Conservation (phyloP, 352 stramenopile genomes). For the Phytophthora quininea region DNA sequence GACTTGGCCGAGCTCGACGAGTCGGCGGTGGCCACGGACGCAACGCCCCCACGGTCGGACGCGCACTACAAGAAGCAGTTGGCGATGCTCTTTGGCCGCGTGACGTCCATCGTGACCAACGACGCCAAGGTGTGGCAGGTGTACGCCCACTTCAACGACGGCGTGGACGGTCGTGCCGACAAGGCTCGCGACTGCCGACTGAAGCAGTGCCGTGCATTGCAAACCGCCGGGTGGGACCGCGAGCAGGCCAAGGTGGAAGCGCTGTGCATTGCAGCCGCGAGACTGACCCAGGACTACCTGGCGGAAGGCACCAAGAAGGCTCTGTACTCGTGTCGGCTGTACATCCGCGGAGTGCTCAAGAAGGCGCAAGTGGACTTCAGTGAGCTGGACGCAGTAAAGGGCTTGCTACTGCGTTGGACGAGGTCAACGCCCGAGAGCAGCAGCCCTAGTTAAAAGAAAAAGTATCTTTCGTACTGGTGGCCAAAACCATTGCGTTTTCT, state of each 20-base stretch:
- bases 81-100: slow-evolving; percentile 75
- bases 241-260: slow-evolving; percentile 60
- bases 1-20: slow-evolving; percentile 64
- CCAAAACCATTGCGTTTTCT: not conserved
- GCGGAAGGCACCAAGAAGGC: slow-evolving; percentile 77
- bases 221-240: slow-evolving; percentile 74
- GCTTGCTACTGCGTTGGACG: slow-evolving; percentile 54
- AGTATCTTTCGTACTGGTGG: not conserved
- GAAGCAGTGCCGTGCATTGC: slow-evolving; percentile 78
- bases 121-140: slow-evolving; percentile 85
- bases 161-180: slow-evolving; percentile 51
- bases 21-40: slow-evolving; percentile 43
- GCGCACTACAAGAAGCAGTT: slow-evolving; percentile 77
- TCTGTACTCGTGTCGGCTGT: slow-evolving; percentile 76
- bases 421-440: slow-evolving; percentile 60
- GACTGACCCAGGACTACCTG: slow-evolving; percentile 71
- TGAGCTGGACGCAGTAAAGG: slow-evolving; percentile 48
- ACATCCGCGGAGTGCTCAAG: slow-evolving; percentile 78
- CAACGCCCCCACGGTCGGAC: slow-evolving; percentile 57
- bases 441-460: slow-evolving; percentile 41
- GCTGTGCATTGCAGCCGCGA: slow-evolving; percentile 59
- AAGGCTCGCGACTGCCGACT: slow-evolving; percentile 82
- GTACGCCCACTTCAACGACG: slow-evolving; percentile 84
- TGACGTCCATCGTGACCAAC: slow-evolving; percentile 81
- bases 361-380: slow-evolving; percentile 80